Base-by-base conservation (phyloP, 345 rosid genomes). In the Stellera chamaejasme region DNA sequence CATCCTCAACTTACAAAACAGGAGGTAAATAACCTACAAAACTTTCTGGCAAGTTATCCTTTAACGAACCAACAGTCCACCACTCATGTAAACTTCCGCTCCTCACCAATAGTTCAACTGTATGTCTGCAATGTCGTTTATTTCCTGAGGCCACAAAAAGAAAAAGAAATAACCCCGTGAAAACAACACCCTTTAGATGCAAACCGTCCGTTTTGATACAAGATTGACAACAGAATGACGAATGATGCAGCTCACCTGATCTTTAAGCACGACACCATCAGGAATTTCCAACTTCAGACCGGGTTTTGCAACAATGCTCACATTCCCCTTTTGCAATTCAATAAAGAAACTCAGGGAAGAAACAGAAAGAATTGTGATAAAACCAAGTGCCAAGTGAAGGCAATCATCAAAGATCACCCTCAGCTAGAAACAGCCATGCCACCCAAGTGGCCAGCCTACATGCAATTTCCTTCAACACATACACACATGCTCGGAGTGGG, bases 211-310 rank as follows among this genome's bases (percentile, higher is more conserved):
- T 32, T 32, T 32, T 32, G 39, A 32, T 32, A 32, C 39, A 32
- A 32, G 39, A 32, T 32, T 32, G 5, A 32, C 39, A 2, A 32
- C 1, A 5, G 9, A 32, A 32, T 32, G 39, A 32, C 3, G 39
- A 32, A 32, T 8, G 5, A 32, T 32, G 39, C 39, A 32, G 41
- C 15, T 55, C 61, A 78, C 89, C 79, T 69, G 67, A 58, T 80
- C 57, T 56, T 78, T 73, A 3, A 78, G 60, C 48, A 72, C 66
- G 0, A 26, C 55, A 26, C 79, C 71, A 2, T 76, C 78, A 0
- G 89, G 85, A 66, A 83, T 75, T 60, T 69, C 78, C 55, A 80
- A 27, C 61, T 44, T 66, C 36, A n/a, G 45, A 13, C 83, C 85
- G 13, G 83, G 80, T 50, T 60, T 50, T 9, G 80, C 82, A 42